Conservation (phyloP, 768 basidiomycete species). For the Lentinula lateritia region DNA sequence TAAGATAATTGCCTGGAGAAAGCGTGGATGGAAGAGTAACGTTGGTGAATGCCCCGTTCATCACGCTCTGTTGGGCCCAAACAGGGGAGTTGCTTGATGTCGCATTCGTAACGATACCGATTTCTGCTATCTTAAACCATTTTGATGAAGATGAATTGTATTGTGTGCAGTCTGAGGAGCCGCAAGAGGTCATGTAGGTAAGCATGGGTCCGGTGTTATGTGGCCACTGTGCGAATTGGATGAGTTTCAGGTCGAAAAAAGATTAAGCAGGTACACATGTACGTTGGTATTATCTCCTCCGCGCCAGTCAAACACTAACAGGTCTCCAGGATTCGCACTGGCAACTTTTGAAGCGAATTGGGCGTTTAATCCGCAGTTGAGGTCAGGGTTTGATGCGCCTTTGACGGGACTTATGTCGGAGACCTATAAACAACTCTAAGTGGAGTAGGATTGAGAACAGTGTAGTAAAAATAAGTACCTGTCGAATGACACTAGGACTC, state of each 20-base stretch:
- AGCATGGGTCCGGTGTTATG: conserved; percentile 49
- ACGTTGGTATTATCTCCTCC: conserved; percentile 27
- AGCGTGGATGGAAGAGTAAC: conserved; percentile 45
- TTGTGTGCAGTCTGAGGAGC: conserved; percentile 47
- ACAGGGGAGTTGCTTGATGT: conserved; percentile 8
- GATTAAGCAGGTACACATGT: background rate
- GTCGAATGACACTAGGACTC: conserved; percentile 37
- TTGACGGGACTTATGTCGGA: conserved; percentile 34
- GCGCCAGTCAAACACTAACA: conserved; percentile 36
- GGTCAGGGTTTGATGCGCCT: conserved; percentile 32
- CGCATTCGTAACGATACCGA: conserved; percentile 32
- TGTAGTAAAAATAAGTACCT: conserved; percentile 22
- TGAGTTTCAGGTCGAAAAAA: background rate
- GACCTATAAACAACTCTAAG: background rate
- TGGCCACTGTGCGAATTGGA: background rate
- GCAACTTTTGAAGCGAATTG: conserved; percentile 37
- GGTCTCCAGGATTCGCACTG: conserved; percentile 41
- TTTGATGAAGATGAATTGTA: conserved; percentile 53
- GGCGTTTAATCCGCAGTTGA: conserved; percentile 43
- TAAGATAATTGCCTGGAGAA: conserved; percentile 63
- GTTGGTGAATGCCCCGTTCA: conserved; percentile 34
- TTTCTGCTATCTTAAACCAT: conserved; percentile 72
- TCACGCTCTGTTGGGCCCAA: conserved; percentile 17
- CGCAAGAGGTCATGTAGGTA: conserved; percentile 70
- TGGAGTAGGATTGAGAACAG: conserved; percentile 13